These are phyloP conservation scores for Lomentospora prolificans DNA, from an alignment of 2,329 filamentous ascomycete genomes.

Conservation along the genomic window DNA sequence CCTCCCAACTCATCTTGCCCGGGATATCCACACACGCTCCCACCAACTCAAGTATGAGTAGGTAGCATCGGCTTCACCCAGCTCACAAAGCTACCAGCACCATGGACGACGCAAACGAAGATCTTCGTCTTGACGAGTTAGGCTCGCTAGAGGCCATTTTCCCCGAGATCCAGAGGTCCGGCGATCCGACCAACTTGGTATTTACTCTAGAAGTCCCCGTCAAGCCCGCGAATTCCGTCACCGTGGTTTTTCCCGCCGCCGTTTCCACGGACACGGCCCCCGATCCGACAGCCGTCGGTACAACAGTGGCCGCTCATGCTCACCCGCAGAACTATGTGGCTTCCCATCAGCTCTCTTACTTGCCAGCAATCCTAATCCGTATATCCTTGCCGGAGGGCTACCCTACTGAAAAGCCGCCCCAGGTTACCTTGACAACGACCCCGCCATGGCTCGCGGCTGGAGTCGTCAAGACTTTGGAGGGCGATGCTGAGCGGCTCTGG, in stretches of 20 bases:
- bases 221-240: constrained; percentile 41
- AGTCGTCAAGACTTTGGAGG: constrained; percentile 38
- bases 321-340: constrained; percentile 20
- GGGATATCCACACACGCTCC: not conserved
- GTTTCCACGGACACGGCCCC: constrained; percentile 12
- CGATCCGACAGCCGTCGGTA: not conserved
- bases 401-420: constrained; percentile 41
- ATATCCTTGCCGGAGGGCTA: constrained; percentile 50
- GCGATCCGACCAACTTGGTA: constrained; percentile 31
- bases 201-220: constrained; percentile 50
- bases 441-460: constrained; percentile 47
- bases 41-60: not conserved
- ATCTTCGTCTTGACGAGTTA: constrained; percentile 48
- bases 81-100: not conserved
- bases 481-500: constrained; percentile 45
- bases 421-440: constrained; percentile 38
- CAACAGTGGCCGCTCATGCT: not conserved
- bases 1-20: not conserved
- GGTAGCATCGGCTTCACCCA: not conserved
- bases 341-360: constrained; percentile 42
- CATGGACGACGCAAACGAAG: constrained; percentile 35
- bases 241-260: constrained; percentile 45
- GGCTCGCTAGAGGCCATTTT: constrained; percentile 54
- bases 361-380: constrained; percentile 46
- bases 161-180: constrained; percentile 47